Evolutionary conservation across 1,284 basidiomycete species (phyloP).

Genomic region (Vanrija sp.): DNA sequence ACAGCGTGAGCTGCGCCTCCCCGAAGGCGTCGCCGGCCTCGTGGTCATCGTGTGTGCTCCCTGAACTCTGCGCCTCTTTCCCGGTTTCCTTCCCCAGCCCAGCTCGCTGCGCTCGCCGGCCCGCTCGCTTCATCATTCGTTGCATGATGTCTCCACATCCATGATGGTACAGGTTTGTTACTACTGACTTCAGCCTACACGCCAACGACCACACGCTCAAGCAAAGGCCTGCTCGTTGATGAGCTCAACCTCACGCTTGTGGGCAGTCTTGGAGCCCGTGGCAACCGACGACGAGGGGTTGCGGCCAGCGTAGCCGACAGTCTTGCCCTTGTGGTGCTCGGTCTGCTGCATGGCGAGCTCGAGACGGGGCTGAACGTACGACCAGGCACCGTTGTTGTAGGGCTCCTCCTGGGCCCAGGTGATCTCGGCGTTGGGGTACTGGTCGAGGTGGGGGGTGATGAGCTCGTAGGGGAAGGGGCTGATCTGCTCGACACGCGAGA

Average conservation of each 20-base stretch:
- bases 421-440: slow-evolving; percentile 89
- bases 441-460: slow-evolving; percentile 83
- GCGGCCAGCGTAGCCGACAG: slow-evolving; percentile 78
- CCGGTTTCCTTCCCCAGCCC: too few relatives aligned
- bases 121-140: too few relatives aligned
- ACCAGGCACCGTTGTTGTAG: slow-evolving; percentile 83
- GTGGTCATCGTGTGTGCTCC: too few relatives aligned
- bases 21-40: too few relatives aligned
- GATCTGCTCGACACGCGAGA: slow-evolving; percentile 90
- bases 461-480: slow-evolving; percentile 95
- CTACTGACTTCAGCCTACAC: too few relatives aligned
- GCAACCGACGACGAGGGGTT: slow-evolving; percentile 71
- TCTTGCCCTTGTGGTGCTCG: slow-evolving; percentile 83
- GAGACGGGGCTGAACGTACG: slow-evolving; percentile 84
- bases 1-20: too few relatives aligned
- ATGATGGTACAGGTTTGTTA: too few relatives aligned
- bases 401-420: slow-evolving; percentile 86
- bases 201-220: neutral
- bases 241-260: slow-evolving; percentile 78
- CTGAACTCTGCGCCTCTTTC: too few relatives aligned
- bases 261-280: slow-evolving; percentile 57
- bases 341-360: slow-evolving; percentile 73
- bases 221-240: slow-evolving; percentile 57
- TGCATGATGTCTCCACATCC: too few relatives aligned
- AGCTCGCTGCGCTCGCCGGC: too few relatives aligned